phyloP scores from a whole-genome alignment of 306 rosid species.

The Coriaria nepalensis region DNA sequence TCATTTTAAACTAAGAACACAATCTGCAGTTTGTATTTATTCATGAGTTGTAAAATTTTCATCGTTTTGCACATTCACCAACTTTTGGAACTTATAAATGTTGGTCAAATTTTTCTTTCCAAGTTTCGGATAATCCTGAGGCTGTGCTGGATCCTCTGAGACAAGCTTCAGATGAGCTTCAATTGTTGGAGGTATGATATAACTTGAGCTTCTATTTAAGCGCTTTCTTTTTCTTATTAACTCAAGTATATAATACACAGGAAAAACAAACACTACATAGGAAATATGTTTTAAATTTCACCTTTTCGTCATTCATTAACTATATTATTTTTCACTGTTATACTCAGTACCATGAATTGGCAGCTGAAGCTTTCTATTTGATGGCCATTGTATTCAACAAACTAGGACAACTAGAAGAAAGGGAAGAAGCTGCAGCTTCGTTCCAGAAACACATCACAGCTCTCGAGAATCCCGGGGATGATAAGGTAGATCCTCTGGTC shows the following conservation, averaged over 20 bases:
- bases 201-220: slow-evolving; percentile 6
- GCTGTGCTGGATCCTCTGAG: slow-evolving; percentile 57
- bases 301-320: not conserved
- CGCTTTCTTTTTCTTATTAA: no score
- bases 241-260: no score
- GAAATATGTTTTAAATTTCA: no score
- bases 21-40: not conserved
- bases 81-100: not conserved
- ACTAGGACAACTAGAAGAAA: slow-evolving; percentile 45
- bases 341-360: slow-evolving; percentile 74
- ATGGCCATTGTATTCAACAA: slow-evolving; percentile 78
- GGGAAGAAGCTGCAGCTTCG: slow-evolving; percentile 80
- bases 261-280: no score
- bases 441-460: slow-evolving; percentile 62
- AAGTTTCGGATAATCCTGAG: slow-evolving; percentile 46
- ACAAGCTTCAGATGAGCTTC: slow-evolving; percentile 81
- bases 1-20: not conserved
- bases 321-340: not conserved
- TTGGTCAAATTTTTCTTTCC: slow-evolving; percentile 8
- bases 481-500: slow-evolving; percentile 28
- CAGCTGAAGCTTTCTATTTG: slow-evolving; percentile 88
- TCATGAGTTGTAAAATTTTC: not conserved
- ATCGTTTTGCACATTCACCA: not conserved
- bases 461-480: slow-evolving; percentile 37
- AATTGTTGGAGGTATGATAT: slow-evolving; percentile 64